Conservation (phyloP, 148 eudicot genomes). For the Persicaria maculosa region DNA sequence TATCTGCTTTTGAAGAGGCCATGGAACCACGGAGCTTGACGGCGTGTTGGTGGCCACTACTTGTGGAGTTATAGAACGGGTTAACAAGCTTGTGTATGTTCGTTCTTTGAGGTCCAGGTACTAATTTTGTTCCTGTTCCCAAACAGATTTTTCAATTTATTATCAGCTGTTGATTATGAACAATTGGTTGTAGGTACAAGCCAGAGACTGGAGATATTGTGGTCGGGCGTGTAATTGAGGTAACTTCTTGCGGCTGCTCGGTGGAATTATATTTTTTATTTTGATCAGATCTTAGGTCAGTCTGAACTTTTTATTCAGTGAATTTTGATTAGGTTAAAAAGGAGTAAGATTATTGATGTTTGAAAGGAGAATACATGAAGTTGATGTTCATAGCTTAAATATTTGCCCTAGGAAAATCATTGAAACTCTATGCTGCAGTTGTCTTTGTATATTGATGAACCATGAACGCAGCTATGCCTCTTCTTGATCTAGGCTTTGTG, state of each 20-base stretch:
- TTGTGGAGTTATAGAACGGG: conserved; percentile 88
- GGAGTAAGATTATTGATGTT: not conserved
- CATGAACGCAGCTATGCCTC: no score
- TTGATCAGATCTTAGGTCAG: no score
- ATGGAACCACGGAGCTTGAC: conserved; percentile 68
- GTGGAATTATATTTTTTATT: no score
- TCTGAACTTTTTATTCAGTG: no score
- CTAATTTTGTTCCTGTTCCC: not conserved
- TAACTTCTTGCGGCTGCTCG: conserved; percentile 12
- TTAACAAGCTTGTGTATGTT: conserved; percentile 74
- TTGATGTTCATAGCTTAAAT: no score
- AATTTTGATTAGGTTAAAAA: no score
- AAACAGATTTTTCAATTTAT: not conserved
- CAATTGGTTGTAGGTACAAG: conserved; percentile 52
- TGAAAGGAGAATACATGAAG: not conserved
- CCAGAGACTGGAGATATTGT: conserved; percentile 89
- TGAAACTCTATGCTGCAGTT: not conserved
- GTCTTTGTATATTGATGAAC: no score
- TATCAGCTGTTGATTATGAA: not conserved
- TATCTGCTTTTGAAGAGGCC: conserved; percentile 51
- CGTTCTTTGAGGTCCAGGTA: conserved; percentile 82
- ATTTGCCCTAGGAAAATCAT: not conserved
- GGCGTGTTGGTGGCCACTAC: conserved; percentile 66
- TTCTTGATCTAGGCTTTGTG: not conserved
- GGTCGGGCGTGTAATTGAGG: conserved; percentile 91